phyloP scores from a whole-genome alignment of 768 basidiomycete species.

The Pleurotus citrinopileatus region DNA sequence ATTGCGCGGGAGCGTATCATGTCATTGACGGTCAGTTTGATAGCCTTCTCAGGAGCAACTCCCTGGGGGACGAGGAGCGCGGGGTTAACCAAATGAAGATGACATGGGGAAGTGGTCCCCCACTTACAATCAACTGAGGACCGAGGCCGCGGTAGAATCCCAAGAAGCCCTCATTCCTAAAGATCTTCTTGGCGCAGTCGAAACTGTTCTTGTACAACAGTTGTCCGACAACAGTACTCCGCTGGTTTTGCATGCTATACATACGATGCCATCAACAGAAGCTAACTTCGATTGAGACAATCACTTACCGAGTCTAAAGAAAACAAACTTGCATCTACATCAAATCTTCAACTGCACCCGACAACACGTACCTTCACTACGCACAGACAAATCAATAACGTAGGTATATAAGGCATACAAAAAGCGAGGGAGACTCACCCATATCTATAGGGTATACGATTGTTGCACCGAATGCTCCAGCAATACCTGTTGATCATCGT shows the following conservation, averaged over 20 bases:
- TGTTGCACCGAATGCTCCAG: conserved; percentile 95
- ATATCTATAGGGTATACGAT: conserved; percentile 97
- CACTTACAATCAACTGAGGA: conserved; percentile 85
- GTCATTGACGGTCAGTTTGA: conserved; percentile 97
- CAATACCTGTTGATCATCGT: conserved; percentile 54
- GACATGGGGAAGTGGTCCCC: not conserved
- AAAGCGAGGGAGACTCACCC: conserved; percentile 46
- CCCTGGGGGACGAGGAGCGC: conserved; percentile 49
- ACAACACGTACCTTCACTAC: conserved; percentile 68
- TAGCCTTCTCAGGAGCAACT: conserved; percentile 95
- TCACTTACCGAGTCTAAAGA: conserved; percentile 55
- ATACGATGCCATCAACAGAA: not conserved
- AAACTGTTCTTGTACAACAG: conserved; percentile 94
- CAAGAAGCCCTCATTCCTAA: conserved; percentile 87
- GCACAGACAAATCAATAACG: conserved; percentile 15
- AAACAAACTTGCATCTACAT: not conserved
- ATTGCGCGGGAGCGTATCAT: conserved; percentile 77
- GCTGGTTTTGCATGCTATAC: conserved; percentile 92
- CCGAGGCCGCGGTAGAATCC: conserved; percentile 98
- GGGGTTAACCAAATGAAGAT: conserved; percentile 2
- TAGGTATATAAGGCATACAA: not conserved
- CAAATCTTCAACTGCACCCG: not conserved
- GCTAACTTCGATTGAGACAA: not conserved
- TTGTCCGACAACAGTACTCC: conserved; percentile 95
- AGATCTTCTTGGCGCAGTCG: conserved; percentile 92